Percentiles rank a stretch among this genome's conserved stretches.
Conservation (phyloP, 305 asterid species). For the Solanum chacoense region DNA sequence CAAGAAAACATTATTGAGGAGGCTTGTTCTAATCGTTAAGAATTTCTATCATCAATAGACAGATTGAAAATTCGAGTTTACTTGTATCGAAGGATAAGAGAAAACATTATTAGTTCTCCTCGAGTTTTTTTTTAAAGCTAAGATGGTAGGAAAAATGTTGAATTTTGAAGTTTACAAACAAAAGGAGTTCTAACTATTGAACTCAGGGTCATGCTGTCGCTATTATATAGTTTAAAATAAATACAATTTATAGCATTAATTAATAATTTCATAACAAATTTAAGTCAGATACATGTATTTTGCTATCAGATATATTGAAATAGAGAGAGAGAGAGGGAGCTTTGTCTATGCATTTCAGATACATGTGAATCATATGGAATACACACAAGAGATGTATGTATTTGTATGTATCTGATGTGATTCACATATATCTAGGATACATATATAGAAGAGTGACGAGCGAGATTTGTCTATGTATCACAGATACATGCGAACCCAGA, state of each 20-base stretch:
- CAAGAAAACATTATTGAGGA: neutral
- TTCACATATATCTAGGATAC: neutral
- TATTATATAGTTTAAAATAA: neutral
- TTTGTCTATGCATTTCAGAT: neutral
- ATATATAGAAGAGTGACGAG: neutral
- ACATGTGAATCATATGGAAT: too few species aligned
- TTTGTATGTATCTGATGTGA: neutral
- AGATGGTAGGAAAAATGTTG: neutral
- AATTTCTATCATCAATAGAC: neutral
- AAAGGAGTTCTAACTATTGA: neutral
- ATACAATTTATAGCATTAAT: too few species aligned
- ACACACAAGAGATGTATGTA: neutral
- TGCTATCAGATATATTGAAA: too few species aligned
- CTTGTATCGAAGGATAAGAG: too few species aligned
- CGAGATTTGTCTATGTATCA: neutral
- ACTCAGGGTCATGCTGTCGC: neutral
- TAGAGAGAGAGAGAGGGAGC: neutral
- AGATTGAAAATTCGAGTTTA: too few species aligned
- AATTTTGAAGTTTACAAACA: neutral
- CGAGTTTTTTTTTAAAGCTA: neutral
- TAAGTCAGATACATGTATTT: too few species aligned
- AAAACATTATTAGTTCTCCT: too few species aligned
- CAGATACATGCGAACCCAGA: neutral
- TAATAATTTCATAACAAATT: neutral
- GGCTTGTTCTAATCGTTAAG: neutral